A percentile compares a stretch with the other conserved stretches of the same genome.
Conservation (phyloP, 2,329 filamentous ascomycete species). For the Alternaria dauci region DNA sequence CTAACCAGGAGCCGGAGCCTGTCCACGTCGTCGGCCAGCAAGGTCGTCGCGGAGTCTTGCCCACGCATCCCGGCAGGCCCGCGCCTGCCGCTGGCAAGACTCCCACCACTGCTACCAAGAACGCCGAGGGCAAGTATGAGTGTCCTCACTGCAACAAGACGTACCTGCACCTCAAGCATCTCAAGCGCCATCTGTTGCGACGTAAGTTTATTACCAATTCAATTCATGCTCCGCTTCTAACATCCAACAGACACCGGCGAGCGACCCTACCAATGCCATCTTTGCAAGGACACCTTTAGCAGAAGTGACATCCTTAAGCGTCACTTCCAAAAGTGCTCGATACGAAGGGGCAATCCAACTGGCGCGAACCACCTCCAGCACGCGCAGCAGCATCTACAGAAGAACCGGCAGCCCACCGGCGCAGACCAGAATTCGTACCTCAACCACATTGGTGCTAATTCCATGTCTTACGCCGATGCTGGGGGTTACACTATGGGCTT, state of each 20-base stretch:
- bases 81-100: constrained; percentile 82
- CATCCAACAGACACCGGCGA: constrained; percentile 83
- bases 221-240: constrained; percentile 42
- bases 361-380: constrained; percentile 94
- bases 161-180: constrained; percentile 94
- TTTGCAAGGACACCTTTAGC: constrained; percentile 98
- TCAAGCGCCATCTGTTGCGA: constrained; percentile 94
- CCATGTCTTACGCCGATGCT: constrained; percentile 45
- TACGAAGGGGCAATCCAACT: constrained; percentile 93
- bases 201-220: constrained; percentile 70
- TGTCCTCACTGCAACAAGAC: constrained; percentile 99
- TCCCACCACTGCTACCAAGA: constrained; percentile 88
- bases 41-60: constrained; percentile 87
- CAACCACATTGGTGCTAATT: constrained; percentile 45
- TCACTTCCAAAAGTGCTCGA: constrained; percentile 99
- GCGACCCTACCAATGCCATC: constrained; percentile 95
- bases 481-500: constrained; percentile 45
- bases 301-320: constrained; percentile 98
- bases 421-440: constrained; percentile 49
- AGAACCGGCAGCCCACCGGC: constrained; percentile 55
- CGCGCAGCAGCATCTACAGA: constrained; percentile 87
- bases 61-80: constrained; percentile 86
- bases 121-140: constrained; percentile 96
- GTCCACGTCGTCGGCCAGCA: constrained; percentile 96
- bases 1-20: constrained; percentile 64